A percentile compares a stretch with the other conserved stretches of the same genome.
Evolutionary conservation across 2,329 filamentous ascomycete genomes (phyloP).

Genomic region (Pseudocercospora vitis): DNA sequence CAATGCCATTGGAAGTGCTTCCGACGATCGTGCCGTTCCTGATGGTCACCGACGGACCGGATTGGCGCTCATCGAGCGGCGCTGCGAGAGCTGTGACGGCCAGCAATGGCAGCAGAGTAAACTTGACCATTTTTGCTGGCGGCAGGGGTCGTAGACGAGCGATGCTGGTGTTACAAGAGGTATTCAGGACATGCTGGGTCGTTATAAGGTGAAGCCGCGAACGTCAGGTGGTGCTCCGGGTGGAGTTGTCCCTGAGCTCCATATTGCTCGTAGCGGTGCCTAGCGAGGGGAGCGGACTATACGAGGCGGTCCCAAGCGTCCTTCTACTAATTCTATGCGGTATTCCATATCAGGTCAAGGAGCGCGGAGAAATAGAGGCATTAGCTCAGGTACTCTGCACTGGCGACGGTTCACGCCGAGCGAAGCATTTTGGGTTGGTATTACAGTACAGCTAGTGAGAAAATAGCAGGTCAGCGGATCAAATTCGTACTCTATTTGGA

Average conservation of each 20-base stretch:
- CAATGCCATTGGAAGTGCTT: slow-evolving; percentile 50
- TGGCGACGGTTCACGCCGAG: neutral
- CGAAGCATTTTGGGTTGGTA: neutral
- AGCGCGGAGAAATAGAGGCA: neutral
- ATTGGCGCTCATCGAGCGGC: slow-evolving; percentile 23
- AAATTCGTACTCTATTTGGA: neutral
- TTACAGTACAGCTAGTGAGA: neutral
- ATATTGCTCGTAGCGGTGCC: neutral
- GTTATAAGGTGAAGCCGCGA: neutral
- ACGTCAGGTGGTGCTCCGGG: neutral
- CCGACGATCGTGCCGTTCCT: slow-evolving; percentile 60
- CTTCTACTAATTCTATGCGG: neutral
- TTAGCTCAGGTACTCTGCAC: neutral
- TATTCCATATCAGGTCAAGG: neutral
- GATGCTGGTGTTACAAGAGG: neutral
- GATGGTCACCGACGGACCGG: slow-evolving; percentile 41
- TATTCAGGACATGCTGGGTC: neutral
- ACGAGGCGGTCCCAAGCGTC: neutral
- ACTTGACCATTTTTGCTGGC: slow-evolving; percentile 4
- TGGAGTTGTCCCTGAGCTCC: neutral
- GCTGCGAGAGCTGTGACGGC: slow-evolving; percentile 16
- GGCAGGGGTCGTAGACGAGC: neutral
- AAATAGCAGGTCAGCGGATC: neutral
- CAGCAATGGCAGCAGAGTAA: slow-evolving; percentile 11
- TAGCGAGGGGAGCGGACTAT: neutral